phyloP scores from a whole-genome alignment of 2,329 filamentous ascomycete genomes.

The Diplocarpon mali region DNA sequence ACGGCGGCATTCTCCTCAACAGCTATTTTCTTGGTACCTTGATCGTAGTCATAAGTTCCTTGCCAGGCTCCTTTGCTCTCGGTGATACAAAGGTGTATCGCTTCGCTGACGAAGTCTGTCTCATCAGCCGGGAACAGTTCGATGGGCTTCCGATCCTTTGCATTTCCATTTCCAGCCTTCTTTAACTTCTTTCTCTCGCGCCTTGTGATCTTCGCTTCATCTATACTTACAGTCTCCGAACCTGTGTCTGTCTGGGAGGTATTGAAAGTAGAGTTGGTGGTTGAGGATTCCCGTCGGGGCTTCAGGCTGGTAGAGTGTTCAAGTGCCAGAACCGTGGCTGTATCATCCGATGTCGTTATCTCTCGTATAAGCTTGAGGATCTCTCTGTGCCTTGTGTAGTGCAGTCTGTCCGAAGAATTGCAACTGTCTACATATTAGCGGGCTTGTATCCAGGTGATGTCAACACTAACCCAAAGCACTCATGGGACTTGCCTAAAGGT shows the following conservation, averaged over 20 bases:
- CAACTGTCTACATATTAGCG: conserved; percentile 18
- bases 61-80: conserved; percentile 25
- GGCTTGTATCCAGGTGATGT: not conserved
- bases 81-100: conserved; percentile 20
- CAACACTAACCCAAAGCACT: conserved; percentile 22
- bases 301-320: conserved; percentile 1
- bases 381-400: conserved; percentile 25
- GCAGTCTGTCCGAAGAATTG: conserved; percentile 25
- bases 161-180: conserved; percentile 10
- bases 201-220: conserved; percentile 12
- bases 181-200: conserved; percentile 21
- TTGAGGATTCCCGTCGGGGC: conserved; percentile 3
- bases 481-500: conserved; percentile 23
- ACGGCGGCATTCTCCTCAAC: not conserved
- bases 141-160: conserved; percentile 9
- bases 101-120: conserved; percentile 22
- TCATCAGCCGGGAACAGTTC: conserved; percentile 20
- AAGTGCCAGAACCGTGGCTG: conserved; percentile 2
- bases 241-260: conserved; percentile 12
- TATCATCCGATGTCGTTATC: conserved; percentile 17
- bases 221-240: conserved; percentile 12
- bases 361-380: conserved; percentile 22
- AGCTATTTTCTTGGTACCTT: not conserved
- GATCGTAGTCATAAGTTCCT: conserved; percentile 18
- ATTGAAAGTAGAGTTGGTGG: conserved; percentile 3